phyloP scores from a whole-genome alignment of 371 early-diverging fungal genomes.

The Syncephalis fuscata region DNA sequence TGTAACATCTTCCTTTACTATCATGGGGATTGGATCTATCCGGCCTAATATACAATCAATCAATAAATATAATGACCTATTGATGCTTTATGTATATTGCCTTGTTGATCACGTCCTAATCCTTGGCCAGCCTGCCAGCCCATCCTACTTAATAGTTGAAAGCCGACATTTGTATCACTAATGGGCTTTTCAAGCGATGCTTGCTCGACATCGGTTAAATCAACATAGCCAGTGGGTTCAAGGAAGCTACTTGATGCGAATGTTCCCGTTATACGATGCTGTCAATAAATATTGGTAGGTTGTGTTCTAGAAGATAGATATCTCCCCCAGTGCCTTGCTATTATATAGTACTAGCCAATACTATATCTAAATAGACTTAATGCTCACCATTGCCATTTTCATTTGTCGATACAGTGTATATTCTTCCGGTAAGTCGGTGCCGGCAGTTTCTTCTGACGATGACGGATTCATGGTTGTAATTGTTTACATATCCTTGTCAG shows the following conservation, averaged over 20 bases:
- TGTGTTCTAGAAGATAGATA: no score
- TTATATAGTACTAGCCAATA: no score
- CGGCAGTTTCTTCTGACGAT: no score
- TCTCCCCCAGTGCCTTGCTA: no score
- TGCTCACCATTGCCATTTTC: no score
- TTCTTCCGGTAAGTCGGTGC: no score
- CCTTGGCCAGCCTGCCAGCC: slow-evolving; percentile 59
- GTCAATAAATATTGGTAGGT: no score
- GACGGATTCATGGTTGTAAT: no score
- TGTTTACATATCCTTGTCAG: no score
- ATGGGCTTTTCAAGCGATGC: slow-evolving; percentile 33
- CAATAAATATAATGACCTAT: neutral
- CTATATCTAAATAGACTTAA: no score
- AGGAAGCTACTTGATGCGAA: slow-evolving; percentile 1
- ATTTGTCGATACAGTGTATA: no score
- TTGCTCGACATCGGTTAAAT: slow-evolving; percentile 9
- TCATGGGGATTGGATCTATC: slow-evolving; percentile 44
- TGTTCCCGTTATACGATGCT: no score
- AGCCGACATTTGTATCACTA: slow-evolving; percentile 37
- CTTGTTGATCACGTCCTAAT: slow-evolving; percentile 27
- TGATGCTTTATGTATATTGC: slow-evolving; percentile 10
- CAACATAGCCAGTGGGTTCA: slow-evolving; percentile 7
- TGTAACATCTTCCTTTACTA: slow-evolving; percentile 24
- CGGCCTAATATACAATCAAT: slow-evolving; percentile 22
- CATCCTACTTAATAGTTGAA: slow-evolving; percentile 36